These are phyloP conservation scores for Gynostemma pentaphyllum DNA, from an alignment of 306 rosid genomes.

Conservation along the genomic window DNA sequence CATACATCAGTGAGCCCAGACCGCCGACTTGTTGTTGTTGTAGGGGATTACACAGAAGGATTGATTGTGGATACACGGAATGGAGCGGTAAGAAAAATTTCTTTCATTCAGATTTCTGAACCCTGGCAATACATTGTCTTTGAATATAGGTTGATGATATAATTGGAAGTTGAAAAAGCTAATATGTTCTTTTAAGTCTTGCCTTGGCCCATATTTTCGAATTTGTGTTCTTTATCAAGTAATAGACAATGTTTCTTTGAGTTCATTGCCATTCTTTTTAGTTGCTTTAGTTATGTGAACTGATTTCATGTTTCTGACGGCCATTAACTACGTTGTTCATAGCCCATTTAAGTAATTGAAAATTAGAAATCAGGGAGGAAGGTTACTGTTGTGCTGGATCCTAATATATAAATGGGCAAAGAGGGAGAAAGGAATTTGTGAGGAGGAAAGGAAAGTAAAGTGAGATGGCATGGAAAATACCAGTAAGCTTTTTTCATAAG, in stretches of 20 bases:
- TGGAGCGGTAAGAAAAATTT: conserved; percentile 15
- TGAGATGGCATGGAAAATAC: too few species aligned
- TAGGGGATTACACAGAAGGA: conserved; percentile 26
- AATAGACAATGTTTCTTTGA: neutral
- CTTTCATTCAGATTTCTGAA: neutral
- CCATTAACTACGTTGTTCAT: neutral
- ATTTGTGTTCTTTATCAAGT: neutral
- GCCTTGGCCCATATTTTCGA: neutral
- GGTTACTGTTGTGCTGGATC: neutral
- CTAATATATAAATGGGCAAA: neutral
- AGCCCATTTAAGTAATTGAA: neutral
- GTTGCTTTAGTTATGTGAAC: neutral
- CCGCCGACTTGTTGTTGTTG: conserved; percentile 11
- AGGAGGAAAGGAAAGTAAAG: neutral
- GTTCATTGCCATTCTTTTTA: neutral
- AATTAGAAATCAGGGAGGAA: neutral
- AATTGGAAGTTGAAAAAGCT: neutral
- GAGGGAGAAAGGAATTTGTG: neutral
- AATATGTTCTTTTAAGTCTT: neutral
- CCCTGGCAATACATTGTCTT: neutral
- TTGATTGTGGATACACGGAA: conserved; percentile 18
- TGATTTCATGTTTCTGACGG: neutral
- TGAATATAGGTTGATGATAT: neutral
- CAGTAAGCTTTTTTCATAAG: too few species aligned
- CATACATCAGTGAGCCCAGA: conserved; percentile 24